phyloP scores from a whole-genome alignment of 1,139 yeast genomes.

The Candida pseudoviswanathii region DNA sequence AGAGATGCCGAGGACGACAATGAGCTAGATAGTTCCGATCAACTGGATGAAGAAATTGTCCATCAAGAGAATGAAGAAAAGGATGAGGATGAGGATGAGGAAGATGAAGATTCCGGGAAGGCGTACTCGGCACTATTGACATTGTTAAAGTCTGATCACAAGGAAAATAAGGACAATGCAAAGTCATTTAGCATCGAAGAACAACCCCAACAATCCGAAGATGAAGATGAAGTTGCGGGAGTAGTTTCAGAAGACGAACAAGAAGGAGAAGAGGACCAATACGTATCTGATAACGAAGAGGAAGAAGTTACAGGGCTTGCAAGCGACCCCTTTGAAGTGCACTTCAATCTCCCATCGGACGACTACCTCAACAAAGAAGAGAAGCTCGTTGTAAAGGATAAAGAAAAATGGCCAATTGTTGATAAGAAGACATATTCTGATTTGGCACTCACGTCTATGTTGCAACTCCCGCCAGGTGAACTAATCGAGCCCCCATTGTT shows the following conservation, averaged over 20 bases:
- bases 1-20: constrained; percentile 14
- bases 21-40: constrained; percentile 12
- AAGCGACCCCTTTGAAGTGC: constrained; percentile 73
- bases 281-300: constrained; percentile 20
- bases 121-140: constrained; percentile 82
- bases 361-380: constrained; percentile 42
- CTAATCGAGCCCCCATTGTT: constrained; percentile 16
- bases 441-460: constrained; percentile 23
- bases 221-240: constrained; percentile 26
- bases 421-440: constrained; percentile 20
- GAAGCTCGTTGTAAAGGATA: constrained; percentile 18
- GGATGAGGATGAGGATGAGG: constrained; percentile 14
- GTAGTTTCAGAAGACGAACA: constrained; percentile 8
- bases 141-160: constrained; percentile 58
- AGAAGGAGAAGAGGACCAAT: constrained; percentile 21
- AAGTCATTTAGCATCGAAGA: constrained; percentile 15
- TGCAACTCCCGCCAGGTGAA: constrained; percentile 35
- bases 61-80: constrained; percentile 7
- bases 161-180: constrained; percentile 16
- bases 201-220: constrained; percentile 18
- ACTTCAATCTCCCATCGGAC: constrained; percentile 60
- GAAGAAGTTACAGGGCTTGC: constrained; percentile 19
- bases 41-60: constrained; percentile 12
- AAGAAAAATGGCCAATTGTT: constrained; percentile 30
- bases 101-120: constrained; percentile 34